Evolutionary conservation across 345 rosid genomes (phyloP).

Genomic region (Brassica nigra): DNA sequence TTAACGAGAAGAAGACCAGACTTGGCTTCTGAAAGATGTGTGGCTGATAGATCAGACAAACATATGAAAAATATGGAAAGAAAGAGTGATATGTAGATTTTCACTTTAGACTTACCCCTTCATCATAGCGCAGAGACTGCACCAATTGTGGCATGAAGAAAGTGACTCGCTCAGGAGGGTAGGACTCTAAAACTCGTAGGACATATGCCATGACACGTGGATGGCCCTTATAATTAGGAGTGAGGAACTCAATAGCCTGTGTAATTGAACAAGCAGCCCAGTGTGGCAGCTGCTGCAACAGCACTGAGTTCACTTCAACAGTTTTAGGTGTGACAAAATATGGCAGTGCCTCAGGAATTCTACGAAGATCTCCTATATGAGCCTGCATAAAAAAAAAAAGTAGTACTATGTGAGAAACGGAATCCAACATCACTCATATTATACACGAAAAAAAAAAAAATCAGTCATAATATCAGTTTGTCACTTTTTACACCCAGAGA

Average conservation of each 20-base stretch:
- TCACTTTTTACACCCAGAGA: not conserved
- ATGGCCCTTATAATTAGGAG: slow-evolving; percentile 94
- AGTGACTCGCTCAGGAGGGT: slow-evolving; percentile 94
- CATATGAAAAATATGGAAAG: not conserved
- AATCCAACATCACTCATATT: not conserved
- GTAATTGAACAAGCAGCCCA: slow-evolving; percentile 99
- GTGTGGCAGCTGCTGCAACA: slow-evolving; percentile 97
- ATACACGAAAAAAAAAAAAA: not conserved
- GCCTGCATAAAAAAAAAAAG: slow-evolving; percentile 52
- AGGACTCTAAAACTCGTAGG: slow-evolving; percentile 91
- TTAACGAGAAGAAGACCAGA: not conserved
- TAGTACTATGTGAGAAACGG: not conserved
- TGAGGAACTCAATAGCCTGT: slow-evolving; percentile 89
- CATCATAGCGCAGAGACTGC: slow-evolving; percentile 91
- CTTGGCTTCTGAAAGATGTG: not conserved
- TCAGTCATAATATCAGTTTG: not conserved
- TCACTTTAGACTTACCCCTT: slow-evolving; percentile 57
- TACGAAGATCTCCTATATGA: slow-evolving; percentile 69
- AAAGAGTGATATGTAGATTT: not conserved
- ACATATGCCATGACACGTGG: slow-evolving; percentile 99
- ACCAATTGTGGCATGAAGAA: slow-evolving; percentile 99
- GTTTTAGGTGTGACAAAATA: slow-evolving; percentile 92
- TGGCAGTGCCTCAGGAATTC: slow-evolving; percentile 95
- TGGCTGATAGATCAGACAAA: slow-evolving; percentile 12
- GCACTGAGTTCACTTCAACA: slow-evolving; percentile 88